Base-by-base conservation (phyloP, 805 yeast genomes). In the Metschnikowia baotianmanensis region DNA sequence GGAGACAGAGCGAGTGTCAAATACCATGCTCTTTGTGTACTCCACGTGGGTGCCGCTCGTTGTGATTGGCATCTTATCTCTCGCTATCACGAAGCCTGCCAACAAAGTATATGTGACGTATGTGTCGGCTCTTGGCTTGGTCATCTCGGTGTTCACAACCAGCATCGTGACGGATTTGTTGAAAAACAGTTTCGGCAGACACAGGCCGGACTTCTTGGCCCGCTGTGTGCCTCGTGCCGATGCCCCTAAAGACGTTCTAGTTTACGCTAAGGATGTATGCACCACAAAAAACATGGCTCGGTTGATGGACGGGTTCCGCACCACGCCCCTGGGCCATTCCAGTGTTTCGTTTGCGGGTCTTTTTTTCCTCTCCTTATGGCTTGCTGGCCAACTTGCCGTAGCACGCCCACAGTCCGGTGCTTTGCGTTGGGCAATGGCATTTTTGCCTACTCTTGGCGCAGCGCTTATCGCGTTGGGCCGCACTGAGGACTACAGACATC, bases 401-500 rank as follows among this genome's bases (percentile, higher is more conserved):
- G 72, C 72, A 34, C 65, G 72, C 41, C 68, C 72, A 10, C 53
- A 61, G 36, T 67, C 72, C 15, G 85, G 90, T 2, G 70, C 79
- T 1, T 82, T 88, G 86, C 76, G 90, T 56, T 66, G 76, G 32
- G 48, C 76, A 2, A 56, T 82, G 3, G 65, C 80, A 1, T 55
- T 65, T 8, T 40, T 73, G n/a, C 93, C 93, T 2, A 56, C 75
- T 1, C 52, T 87, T 5, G 73, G 84, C 6, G 96, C 98, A 0
- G 56, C 76, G 1, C 71, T 82, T 48, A 81, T 91, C 51, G 98
- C 97, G 0, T 62, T 86, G 32, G 80, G 93, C 28, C 76, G 99
- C 53, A 86, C 96, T 1, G 83, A 85, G 54, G 99, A 91, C 63
- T 90, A 90, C 63, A 75, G 97, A 59, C 99, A 91, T 57, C 98